Evolutionary conservation across 768 basidiomycete species (phyloP), one percentile per base, ranked within the genome.

Genomic region (Lactifluus hygrophoroides): DNA sequence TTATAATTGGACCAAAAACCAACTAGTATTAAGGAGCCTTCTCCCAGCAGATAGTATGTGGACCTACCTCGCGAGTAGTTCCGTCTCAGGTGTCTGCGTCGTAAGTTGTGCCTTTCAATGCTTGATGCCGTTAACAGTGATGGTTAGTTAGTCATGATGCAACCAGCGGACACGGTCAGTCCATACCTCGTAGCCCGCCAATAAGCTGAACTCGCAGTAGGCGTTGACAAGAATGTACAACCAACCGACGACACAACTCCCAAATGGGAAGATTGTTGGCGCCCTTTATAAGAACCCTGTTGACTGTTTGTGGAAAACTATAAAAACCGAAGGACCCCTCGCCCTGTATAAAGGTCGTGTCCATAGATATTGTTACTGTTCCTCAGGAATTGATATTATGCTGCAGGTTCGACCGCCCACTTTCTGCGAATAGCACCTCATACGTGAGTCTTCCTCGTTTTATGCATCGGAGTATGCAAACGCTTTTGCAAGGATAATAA

Each of bases 241-340:
- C 68, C 96, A 95, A 76, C 89, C 91, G 10, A 93, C 91, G 0
- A 77, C 76, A 64, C 74, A 74, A 45, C 77, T 84, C 37, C 83
- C 87, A 2, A 78, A 87, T 64, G 93, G 93, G 34, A 84, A 75
- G 64, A 69, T 81, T 28, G 80, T 82, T 61, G 94, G 93, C 13
- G 75, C 82, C 1, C 73, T 94, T 19, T 96, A 98, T 73, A 88
- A 80, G 70, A 94, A 88, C 67, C 94, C 94, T 3, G 85, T 97
- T 66, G 94, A 97, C 66, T 97, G 95, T 73, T 75, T 99, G 50
- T 95, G 89, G 90, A 97, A 96, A 77, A 99, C 96, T 0, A 80
- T 90, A 64, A 85, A 85, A 69, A 76, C 86, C 0, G 96, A 99
- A 73, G 96, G 96, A 32, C 72, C 93, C 10, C 76, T 81, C 23